A percentile compares a stretch with the other conserved stretches of the same genome.
phyloP scores from a whole-genome alignment of 1,139 yeast genomes.

The Yamadazyma trypodendri region DNA sequence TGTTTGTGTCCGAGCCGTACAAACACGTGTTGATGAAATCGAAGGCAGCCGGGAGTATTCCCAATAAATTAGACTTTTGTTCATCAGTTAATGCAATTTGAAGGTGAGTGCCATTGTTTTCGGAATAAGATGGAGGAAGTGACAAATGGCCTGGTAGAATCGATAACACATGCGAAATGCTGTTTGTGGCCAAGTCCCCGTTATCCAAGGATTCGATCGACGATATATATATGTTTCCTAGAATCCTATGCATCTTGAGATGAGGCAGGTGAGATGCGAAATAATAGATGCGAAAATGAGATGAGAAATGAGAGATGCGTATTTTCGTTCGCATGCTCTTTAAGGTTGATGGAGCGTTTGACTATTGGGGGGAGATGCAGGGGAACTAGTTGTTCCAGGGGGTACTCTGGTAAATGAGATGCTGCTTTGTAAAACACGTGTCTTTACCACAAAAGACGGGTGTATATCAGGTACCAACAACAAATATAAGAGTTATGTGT shows the following conservation, averaged over 20 bases:
- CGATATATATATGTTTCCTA: conserved; percentile 67
- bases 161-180: conserved; percentile 70
- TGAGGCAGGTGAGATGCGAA: neutral
- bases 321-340: too few species aligned
- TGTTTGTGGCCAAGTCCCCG: conserved; percentile 41
- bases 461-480: too few species aligned
- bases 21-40: conserved; percentile 67
- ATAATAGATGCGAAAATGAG: too few species aligned
- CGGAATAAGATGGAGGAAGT: neutral
- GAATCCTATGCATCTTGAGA: conserved; percentile 36
- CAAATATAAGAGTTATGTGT: too few species aligned
- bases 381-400: too few species aligned
- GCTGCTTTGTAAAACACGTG: too few species aligned
- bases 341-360: too few species aligned
- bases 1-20: conserved; percentile 20
- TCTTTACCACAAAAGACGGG: too few species aligned
- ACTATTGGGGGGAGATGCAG: too few species aligned
- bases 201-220: conserved; percentile 54
- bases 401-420: too few species aligned
- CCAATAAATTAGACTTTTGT: conserved; percentile 58
- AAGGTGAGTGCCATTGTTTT: conserved; percentile 30
- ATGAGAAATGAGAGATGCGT: too few species aligned
- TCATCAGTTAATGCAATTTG: conserved; percentile 74
- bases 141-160: conserved; percentile 58
- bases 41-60: conserved; percentile 58